Evolutionary conservation across 2,329 filamentous ascomycete genomes (phyloP), one percentile per base, ranked within the genome.

Genomic region (Colletotrichum caudatum): DNA sequence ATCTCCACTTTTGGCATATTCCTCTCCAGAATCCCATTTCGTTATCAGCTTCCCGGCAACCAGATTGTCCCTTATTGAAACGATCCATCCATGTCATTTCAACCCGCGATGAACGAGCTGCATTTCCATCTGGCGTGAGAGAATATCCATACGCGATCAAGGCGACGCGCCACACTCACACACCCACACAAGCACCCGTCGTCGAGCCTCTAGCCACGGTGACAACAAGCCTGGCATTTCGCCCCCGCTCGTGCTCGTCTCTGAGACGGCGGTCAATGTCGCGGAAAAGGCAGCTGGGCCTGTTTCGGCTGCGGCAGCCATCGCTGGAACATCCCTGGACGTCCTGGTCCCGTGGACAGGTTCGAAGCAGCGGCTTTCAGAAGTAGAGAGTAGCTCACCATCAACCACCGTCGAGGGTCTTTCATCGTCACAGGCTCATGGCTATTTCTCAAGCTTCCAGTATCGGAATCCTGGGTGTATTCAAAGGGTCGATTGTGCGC

Each of bases 321-420:
- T 59, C 26, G 60, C 35, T 72, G 69, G 69, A 69, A 72, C 37
- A 72, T 60, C 69, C 65, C 60, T 69, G 66, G 41, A 69, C 20
- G 53, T 33, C 23, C 7, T 41, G 48, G 60, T 64, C 69, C 33
- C 66, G 65, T 72, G 69, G 54, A 54, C 54, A 64, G 59, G 48
- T 26, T 60, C 54, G 37, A 59, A 62, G 65, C 65, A 64, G 58
- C 39, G 66, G 57, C 54, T 50, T 58, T 56, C 48, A 48, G 59
- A 54, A 71, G 56, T 14, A 56, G 56, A 33, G 46, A 54, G 39
- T 37, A 46, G 59, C 41, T 64, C 39, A 23, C 57, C 59, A 16
- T 56, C 59, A 46, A 44, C n/a, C 18, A 9, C 39, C 39, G 37
- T 51, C 54, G 5, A 69, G 59, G 59, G 59, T 64, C 54, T 71